phyloP scores from a whole-genome alignment of 768 basidiomycete species.

The Cubamyces sp. region DNA sequence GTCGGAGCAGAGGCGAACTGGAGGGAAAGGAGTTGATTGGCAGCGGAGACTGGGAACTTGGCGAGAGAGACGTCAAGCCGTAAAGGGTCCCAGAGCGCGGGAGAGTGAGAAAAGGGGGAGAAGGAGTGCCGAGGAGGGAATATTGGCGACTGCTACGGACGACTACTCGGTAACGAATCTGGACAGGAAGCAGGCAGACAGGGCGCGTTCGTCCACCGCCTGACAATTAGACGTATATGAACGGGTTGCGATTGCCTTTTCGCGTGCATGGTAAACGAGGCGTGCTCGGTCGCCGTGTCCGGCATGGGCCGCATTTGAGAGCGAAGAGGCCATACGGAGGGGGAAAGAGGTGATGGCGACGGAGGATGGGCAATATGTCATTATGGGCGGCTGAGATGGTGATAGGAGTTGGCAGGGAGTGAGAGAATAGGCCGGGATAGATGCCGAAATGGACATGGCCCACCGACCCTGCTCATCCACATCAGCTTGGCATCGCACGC shows the following conservation, averaged over 20 bases:
- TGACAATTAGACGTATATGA: slow-evolving; percentile 7
- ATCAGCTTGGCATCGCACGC: too few relatives aligned
- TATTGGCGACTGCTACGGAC: not conserved
- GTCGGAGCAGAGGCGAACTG: not conserved
- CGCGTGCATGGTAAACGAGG: not conserved
- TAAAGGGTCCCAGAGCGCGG: not conserved
- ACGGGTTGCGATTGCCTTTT: slow-evolving; percentile 2
- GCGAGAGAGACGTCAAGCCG: not conserved
- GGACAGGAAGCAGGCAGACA: not conserved
- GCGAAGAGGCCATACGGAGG: not conserved
- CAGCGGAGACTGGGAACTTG: not conserved
- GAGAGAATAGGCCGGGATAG: too few relatives aligned
- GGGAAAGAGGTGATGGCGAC: not conserved
- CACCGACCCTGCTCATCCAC: too few relatives aligned
- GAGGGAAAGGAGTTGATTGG: not conserved
- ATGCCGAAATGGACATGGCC: too few relatives aligned
- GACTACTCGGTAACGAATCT: not conserved
- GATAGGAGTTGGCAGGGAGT: too few relatives aligned
- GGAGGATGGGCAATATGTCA: too few relatives aligned
- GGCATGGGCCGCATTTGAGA: not conserved
- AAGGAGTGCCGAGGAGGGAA: not conserved
- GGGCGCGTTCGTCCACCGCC: not conserved
- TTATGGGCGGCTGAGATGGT: too few relatives aligned
- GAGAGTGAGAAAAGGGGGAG: not conserved
- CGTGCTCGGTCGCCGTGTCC: too few relatives aligned